phyloP scores from a whole-genome alignment of 169 alveolate species.

The Plasmodium reichenowi region DNA sequence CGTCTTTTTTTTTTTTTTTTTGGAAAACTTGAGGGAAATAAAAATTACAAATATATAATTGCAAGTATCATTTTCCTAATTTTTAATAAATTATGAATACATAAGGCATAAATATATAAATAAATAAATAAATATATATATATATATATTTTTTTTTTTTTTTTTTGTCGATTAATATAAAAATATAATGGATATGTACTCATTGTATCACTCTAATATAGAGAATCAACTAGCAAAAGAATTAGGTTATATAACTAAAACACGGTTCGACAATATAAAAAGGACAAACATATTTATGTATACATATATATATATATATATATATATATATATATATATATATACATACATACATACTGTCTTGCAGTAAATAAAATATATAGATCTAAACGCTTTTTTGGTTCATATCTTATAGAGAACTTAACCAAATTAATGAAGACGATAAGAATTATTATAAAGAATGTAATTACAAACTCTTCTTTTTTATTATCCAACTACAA shows the following conservation, averaged over 20 bases:
- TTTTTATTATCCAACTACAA: slow-evolving; percentile 69
- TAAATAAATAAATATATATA: no score
- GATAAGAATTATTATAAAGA: slow-evolving; percentile 35
- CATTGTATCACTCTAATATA: slow-evolving; percentile 11
- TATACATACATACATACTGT: not conserved
- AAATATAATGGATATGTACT: slow-evolving; percentile 39
- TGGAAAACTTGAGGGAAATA: no score
- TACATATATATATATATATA: not conserved
- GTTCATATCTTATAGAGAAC: slow-evolving; percentile 2
- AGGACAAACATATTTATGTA: not conserved
- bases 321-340: not conserved
- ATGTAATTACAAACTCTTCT: slow-evolving; percentile 68
- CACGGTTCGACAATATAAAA: slow-evolving; percentile 23
- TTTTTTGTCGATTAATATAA: not conserved
- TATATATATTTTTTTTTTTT: no score
- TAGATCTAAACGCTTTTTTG: not conserved
- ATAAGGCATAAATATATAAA: no score
- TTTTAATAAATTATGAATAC: no score
- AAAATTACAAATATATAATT: no score
- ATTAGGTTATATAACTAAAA: slow-evolving; percentile 18
- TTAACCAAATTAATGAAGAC: slow-evolving; percentile 35
- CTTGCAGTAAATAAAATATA: not conserved
- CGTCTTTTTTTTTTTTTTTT: no score
- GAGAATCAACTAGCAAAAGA: slow-evolving; percentile 28
- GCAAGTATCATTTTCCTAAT: no score